phyloP scores from a whole-genome alignment of 176 grass and related monocot genomes.

The Carex parvula region DNA sequence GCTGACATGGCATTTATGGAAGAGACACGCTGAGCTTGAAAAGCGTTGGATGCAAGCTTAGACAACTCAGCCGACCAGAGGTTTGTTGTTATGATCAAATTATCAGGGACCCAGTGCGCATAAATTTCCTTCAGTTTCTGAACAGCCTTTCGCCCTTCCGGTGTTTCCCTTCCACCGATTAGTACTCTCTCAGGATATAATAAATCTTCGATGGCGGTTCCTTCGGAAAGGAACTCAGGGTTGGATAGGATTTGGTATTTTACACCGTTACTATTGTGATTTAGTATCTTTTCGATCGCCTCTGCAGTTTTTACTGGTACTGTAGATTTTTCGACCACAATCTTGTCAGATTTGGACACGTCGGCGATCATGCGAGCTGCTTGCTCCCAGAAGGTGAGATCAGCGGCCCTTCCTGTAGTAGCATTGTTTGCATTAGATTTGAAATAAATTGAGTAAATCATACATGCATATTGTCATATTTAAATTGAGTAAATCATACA shows the following conservation, averaged over 20 bases:
- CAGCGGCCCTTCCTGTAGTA: constrained; percentile 60
- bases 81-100: constrained; percentile 83
- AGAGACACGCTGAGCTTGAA: constrained; percentile 83
- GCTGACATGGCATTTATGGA: constrained; percentile 88
- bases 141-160: constrained; percentile 48
- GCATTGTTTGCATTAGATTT: not conserved
- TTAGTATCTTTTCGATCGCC: constrained; percentile 87
- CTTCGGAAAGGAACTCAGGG: constrained; percentile 85
- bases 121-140: constrained; percentile 66
- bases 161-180: constrained; percentile 81
- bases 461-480: not conserved
- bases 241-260: constrained; percentile 89
- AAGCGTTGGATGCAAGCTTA: constrained; percentile 78
- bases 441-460: not conserved
- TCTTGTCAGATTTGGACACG: constrained; percentile 84
- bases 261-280: constrained; percentile 80
- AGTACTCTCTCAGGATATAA: constrained; percentile 82
- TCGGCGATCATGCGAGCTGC: constrained; percentile 87
- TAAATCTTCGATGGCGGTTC: constrained; percentile 66
- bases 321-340: constrained; percentile 93
- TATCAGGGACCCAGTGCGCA: constrained; percentile 74
- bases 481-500: not conserved
- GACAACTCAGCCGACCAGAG: constrained; percentile 88
- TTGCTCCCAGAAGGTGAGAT: constrained; percentile 89
- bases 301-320: constrained; percentile 89